Evolutionary conservation across 331 rosid genomes (phyloP), one percentile per base, ranked within the genome.

Genomic region (Rhamnella rubrinervis): DNA sequence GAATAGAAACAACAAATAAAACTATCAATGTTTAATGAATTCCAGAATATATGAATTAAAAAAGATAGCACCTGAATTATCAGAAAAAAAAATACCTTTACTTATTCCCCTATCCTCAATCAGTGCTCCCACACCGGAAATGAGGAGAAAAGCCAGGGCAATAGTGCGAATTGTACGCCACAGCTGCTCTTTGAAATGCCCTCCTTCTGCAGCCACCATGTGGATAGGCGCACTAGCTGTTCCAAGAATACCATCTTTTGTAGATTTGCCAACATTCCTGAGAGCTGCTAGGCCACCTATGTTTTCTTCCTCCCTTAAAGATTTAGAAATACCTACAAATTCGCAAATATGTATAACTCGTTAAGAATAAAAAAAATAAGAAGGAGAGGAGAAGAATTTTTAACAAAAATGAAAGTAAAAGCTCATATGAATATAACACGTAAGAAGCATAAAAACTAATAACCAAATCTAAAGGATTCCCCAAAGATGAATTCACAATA

Each of bases 211-310:
- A 60, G 87, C 57, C 66, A 90, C 89, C 93, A 84, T 86, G 81
- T 90, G 96, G 81, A 90, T 86, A 35, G 97, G 98, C 63, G 92
- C 86, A 76, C 77, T 66, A 4, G 93, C 79, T 55, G 93, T 90
- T 75, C 96, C 98, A 76, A 93, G 90, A 79, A 82, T 2, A 41
- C 92, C 90, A 28, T 77, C 87, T 82, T 90, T 79, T 5, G 85
- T 38, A 41, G 84, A n/a, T 77, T 86, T 87, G 37, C 92, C 93
- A 38, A 78, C 79, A 68, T 82, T 90, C 78, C 71, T 90, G 35
- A 90, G 68, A 68, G 80, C 82, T 17, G 90, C 72, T 66, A 90
- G 72, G 65, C 85, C 76, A 37, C 85, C 92, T 0, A 70, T 13
- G 74, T 77, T 84, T 55, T 85, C 88, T 75, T 80, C 92, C 57